Percentiles rank a stretch among this genome's conserved stretches.
phyloP scores from a whole-genome alignment of 495 filamentous ascomycete species.

The Penicillium cosmopolitanum region DNA sequence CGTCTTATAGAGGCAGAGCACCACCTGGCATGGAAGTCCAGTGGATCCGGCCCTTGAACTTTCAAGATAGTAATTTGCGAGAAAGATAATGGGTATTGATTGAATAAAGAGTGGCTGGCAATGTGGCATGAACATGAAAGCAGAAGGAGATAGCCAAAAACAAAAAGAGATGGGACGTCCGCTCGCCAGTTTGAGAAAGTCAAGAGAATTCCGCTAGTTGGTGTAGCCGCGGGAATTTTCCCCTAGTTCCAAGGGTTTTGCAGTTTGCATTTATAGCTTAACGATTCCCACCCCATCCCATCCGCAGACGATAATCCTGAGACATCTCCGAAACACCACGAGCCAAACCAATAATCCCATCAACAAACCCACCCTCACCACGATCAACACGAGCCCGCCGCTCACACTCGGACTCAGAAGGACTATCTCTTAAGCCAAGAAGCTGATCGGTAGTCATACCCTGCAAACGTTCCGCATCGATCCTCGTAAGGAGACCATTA shows the following conservation, averaged over 20 bases:
- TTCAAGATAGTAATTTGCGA: background rate
- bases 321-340: constrained; percentile 31
- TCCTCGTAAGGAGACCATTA: constrained; percentile 19
- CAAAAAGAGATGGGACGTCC: background rate
- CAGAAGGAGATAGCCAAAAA: background rate
- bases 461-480: constrained; percentile 30
- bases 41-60: too few species aligned
- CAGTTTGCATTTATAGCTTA: background rate
- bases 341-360: constrained; percentile 34
- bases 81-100: background rate
- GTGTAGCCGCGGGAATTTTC: background rate
- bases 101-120: background rate
- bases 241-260: background rate
- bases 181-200: background rate
- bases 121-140: background rate
- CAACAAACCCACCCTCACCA: constrained; percentile 35
- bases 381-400: constrained; percentile 30
- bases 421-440: constrained; percentile 9
- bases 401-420: constrained; percentile 30
- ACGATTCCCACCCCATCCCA: constrained; percentile 36
- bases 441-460: constrained; percentile 27
- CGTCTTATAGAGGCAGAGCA: too few species aligned
- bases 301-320: constrained; percentile 30
- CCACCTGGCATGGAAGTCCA: too few species aligned
- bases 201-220: background rate